Conservation (phyloP, 768 basidiomycete species). For the Cystobasidium tubakii region DNA sequence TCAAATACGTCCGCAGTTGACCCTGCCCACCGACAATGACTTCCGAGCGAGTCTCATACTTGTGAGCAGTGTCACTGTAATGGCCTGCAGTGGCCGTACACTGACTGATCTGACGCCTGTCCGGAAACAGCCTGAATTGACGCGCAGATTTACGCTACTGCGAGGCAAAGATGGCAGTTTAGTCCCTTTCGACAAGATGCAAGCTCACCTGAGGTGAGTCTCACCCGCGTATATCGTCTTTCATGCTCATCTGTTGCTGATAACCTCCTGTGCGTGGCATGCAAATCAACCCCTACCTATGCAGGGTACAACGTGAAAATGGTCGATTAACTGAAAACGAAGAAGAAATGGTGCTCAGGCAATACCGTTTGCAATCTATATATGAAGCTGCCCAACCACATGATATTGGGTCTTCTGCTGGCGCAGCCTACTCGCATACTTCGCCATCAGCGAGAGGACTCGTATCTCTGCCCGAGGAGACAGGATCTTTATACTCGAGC, state of each 20-base stretch:
- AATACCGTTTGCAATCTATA: slow-evolving; percentile 42
- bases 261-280: too few species aligned
- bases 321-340: slow-evolving; percentile 41
- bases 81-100: background rate
- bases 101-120: background rate
- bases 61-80: background rate
- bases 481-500: background rate
- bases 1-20: background rate
- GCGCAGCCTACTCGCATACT: background rate
- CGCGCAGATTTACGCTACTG: slow-evolving; percentile 42
- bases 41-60: background rate
- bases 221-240: background rate
- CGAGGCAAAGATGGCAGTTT: slow-evolving; percentile 41
- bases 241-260: too few species aligned
- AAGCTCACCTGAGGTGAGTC: slow-evolving; percentile 41
- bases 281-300: too few species aligned
- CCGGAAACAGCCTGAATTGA: slow-evolving; percentile 38
- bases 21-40: background rate
- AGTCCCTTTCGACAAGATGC: slow-evolving; percentile 39
- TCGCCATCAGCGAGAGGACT: background rate
- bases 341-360: slow-evolving; percentile 40
- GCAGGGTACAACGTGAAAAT: slow-evolving; percentile 41
- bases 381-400: slow-evolving; percentile 16
- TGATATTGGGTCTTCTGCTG: background rate
- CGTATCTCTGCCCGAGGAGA: background rate